Evolutionary conservation across 805 yeast species (phyloP), one percentile per base, ranked within the genome.

Genomic region (Saccharomycodes ludwigii): DNA sequence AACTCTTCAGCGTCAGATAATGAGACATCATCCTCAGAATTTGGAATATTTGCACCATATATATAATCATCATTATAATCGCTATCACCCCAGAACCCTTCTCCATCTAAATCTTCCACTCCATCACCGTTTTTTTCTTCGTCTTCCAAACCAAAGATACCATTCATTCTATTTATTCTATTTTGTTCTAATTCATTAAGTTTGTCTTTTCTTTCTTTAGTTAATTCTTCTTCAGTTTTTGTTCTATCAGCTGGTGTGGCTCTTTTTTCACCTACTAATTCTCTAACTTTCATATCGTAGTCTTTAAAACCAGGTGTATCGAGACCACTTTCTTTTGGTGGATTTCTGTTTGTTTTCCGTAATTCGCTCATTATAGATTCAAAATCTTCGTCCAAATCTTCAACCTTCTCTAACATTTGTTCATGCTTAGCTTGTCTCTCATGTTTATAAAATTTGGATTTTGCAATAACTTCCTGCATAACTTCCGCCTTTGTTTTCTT

Each of bases 201-300:
- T 43, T 66, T 70, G n/a, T 71, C 78, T 13, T 63, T 66, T 42
- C 68, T 68, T 46, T 79, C 88, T 24, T 63, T 58, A 29, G 58
- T 60, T 9, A 78, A 33, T 51, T 81, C 91, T 52, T 80, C 85
- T 3, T 68, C 75, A 2, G 91, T 79, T 50, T 79, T 78, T 2
- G 88, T 78, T 56, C 86, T 66, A 34, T 79, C 88, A 15, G 86
- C 74, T 20, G 91, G 91, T 2, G 68, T 85, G 8, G 91, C 77
- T 48, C 86, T 66, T 53, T 73, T 72, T 38, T 81, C 91, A 46
- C 76, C 60, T 3, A 72, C 68, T 37, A 79, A 64, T 46, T 74
- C 78, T 40, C 72, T 66, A 13, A 80, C 80, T 42, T 73, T 70
- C 46, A 61, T 63, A 45, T 78, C 85, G 51, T 81, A 81, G 17